A percentile compares a stretch with the other conserved stretches of the same genome.
phyloP scores from a whole-genome alignment of 2,329 filamentous ascomycete species.

The Aspergillus sp. region DNA sequence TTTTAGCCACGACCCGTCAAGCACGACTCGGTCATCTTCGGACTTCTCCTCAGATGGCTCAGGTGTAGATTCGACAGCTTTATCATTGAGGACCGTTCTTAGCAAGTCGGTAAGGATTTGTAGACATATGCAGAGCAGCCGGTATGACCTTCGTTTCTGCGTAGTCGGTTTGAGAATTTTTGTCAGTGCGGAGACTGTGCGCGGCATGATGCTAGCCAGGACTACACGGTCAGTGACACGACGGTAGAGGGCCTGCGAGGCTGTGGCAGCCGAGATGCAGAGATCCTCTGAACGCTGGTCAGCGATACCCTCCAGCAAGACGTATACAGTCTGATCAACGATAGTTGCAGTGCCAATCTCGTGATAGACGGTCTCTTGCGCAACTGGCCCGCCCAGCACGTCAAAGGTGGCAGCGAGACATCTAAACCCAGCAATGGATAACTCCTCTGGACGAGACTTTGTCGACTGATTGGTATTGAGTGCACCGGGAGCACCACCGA shows the following conservation, averaged over 20 bases:
- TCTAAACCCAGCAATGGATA: constrained; percentile 67
- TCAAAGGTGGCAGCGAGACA: constrained; percentile 67
- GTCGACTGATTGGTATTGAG: constrained; percentile 24
- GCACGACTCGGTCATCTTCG: constrained; percentile 37
- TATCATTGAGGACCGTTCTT: constrained; percentile 48
- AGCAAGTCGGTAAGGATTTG: constrained; percentile 54
- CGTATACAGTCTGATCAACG: constrained; percentile 77
- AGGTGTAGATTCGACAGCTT: constrained; percentile 21
- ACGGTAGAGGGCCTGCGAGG: constrained; percentile 61
- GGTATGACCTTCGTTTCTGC: constrained; percentile 59
- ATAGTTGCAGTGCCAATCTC: constrained; percentile 66
- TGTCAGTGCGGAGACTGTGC: constrained; percentile 77
- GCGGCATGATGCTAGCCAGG: constrained; percentile 81
- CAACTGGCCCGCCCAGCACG: constrained; percentile 52
- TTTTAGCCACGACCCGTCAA: constrained; percentile 67
- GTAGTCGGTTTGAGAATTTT: constrained; percentile 70
- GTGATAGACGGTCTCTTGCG: constrained; percentile 45
- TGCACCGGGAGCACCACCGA: constrained; percentile 68
- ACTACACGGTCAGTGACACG: constrained; percentile 71
- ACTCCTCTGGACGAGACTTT: constrained; percentile 63
- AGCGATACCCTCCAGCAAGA: constrained; percentile 72
- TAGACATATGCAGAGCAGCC: constrained; percentile 64
- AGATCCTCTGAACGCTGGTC: constrained; percentile 65
- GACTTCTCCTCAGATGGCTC: constrained; percentile 20
- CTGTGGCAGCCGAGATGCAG: constrained; percentile 67